Conservation (phyloP, 2,329 filamentous ascomycete species). For the Phoma sp. region DNA sequence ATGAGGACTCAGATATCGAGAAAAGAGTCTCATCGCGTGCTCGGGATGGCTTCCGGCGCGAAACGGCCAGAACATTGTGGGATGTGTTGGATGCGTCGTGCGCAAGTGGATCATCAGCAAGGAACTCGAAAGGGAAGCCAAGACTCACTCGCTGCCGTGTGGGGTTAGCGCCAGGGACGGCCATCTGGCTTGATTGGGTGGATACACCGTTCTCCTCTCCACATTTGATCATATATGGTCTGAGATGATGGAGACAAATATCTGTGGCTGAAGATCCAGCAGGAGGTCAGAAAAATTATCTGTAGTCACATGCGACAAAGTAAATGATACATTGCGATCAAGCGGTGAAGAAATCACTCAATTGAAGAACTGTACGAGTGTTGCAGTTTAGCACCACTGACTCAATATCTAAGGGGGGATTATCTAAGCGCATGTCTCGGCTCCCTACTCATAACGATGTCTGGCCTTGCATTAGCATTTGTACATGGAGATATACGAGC, state of each 20-base stretch:
- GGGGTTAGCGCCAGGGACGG: slow-evolving; percentile 1
- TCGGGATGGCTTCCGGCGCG: background rate
- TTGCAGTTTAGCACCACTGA: no score
- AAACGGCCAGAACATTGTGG: slow-evolving; percentile 4
- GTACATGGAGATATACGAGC: no score
- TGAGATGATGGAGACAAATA: background rate
- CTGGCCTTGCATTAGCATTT: background rate
- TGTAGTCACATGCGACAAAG: no score
- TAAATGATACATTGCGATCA: no score
- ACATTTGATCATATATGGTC: background rate
- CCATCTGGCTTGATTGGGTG: background rate
- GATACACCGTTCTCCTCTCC: background rate
- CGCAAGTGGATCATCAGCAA: background rate
- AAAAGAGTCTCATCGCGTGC: background rate
- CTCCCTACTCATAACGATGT: background rate
- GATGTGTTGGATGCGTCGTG: background rate
- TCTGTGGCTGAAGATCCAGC: background rate
- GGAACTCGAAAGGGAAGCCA: slow-evolving; percentile 7
- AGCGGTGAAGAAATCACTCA: no score
- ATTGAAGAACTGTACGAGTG: no score
- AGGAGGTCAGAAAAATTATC: background rate
- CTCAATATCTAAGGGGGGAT: no score
- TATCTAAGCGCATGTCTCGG: no score
- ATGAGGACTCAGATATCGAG: background rate
- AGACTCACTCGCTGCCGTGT: slow-evolving; percentile 6